Evolutionary conservation across 257 asterid species (phyloP).

Genomic region (Penstemon davidsonii): DNA sequence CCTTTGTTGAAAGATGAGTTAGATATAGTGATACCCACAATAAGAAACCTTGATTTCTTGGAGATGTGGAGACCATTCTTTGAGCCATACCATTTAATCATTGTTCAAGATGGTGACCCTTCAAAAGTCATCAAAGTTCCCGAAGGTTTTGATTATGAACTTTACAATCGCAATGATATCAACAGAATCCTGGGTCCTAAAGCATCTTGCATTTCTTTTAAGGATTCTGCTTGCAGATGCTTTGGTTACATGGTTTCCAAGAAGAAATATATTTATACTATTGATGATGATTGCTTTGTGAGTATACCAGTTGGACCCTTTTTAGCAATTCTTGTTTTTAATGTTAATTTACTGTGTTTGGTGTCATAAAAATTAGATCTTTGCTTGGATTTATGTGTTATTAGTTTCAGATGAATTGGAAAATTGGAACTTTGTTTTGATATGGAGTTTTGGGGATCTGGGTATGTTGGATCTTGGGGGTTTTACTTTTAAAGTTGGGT

Average conservation of each 20-base stretch:
- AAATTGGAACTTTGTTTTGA: background rate
- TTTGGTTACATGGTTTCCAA: slow-evolving; percentile 76
- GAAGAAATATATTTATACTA: slow-evolving; percentile 77
- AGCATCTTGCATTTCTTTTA: slow-evolving; percentile 77
- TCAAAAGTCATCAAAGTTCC: slow-evolving; percentile 59
- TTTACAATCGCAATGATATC: slow-evolving; percentile 72
- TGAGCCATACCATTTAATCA: slow-evolving; percentile 68
- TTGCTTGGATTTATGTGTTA: slow-evolving; percentile 9
- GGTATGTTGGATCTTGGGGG: slow-evolving; percentile 27
- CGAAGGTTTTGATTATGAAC: slow-evolving; percentile 72
- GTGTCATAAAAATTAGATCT: slow-evolving; percentile 16
- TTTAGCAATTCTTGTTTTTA: background rate
- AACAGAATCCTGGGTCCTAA: slow-evolving; percentile 78
- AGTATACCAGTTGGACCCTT: slow-evolving; percentile 25
- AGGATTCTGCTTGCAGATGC: slow-evolving; percentile 82
- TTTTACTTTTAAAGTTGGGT: background rate
- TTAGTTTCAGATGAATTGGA: background rate
- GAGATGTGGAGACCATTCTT: slow-evolving; percentile 89
- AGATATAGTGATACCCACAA: slow-evolving; percentile 77
- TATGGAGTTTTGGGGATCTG: background rate
- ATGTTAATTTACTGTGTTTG: background rate
- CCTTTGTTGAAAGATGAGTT: slow-evolving; percentile 71
- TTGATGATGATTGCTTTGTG: slow-evolving; percentile 88
- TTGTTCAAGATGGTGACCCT: slow-evolving; percentile 87
- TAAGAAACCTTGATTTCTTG: slow-evolving; percentile 79